These are phyloP conservation scores for Mortierella sp. DNA, from an alignment of 371 early-diverging fungal species.

Conservation along the genomic window DNA sequence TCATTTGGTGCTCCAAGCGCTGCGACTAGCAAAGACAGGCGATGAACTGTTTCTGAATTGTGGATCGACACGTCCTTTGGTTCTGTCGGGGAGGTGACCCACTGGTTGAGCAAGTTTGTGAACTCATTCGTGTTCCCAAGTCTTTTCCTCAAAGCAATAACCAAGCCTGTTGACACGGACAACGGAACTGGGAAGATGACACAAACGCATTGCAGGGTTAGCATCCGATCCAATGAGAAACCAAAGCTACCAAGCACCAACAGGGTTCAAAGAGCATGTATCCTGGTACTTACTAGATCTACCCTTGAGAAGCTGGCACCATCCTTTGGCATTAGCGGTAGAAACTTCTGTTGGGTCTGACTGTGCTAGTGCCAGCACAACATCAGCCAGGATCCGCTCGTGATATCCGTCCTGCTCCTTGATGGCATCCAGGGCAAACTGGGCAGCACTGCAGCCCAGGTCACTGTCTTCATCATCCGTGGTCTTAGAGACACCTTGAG, in stretches of 20 bases:
- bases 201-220: background rate
- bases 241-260: background rate
- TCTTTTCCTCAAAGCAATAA: conserved; percentile 27
- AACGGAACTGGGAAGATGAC: conserved; percentile 19
- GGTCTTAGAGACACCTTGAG: background rate
- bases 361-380: conserved; percentile 25
- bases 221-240: too few species aligned
- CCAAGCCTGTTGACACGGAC: conserved; percentile 30
- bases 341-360: conserved; percentile 20
- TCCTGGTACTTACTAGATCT: conserved; percentile 20
- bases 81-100: conserved; percentile 35
- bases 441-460: conserved; percentile 12
- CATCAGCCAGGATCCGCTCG: conserved; percentile 39
- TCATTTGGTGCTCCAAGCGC: conserved; percentile 27
- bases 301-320: conserved; percentile 46
- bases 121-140: conserved; percentile 46
- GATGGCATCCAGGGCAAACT: conserved; percentile 29
- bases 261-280: background rate
- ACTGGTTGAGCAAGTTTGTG: conserved; percentile 44
- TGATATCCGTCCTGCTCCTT: conserved; percentile 31
- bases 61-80: conserved; percentile 27
- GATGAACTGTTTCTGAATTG: conserved; percentile 17
- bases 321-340: conserved; percentile 29
- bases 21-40: conserved; percentile 33
- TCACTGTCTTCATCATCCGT: conserved; percentile 22